A percentile compares a stretch with the other conserved stretches of the same genome.
Evolutionary conservation across 2,329 filamentous ascomycete genomes (phyloP).

Genomic region (Curvularia sp.): DNA sequence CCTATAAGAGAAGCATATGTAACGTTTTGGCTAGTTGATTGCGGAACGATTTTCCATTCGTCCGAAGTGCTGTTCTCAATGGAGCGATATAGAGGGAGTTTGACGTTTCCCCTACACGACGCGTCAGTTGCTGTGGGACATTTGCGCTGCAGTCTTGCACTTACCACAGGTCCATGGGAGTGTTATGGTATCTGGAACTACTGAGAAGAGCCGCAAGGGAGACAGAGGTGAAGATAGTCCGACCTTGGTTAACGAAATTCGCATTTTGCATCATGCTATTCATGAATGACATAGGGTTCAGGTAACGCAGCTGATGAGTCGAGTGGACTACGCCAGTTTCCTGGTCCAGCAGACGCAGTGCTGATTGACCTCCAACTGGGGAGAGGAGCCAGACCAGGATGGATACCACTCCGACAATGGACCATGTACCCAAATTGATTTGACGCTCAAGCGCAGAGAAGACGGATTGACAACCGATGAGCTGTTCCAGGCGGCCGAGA

Average conservation of each 20-base stretch:
- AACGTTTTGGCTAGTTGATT: constrained; percentile 17
- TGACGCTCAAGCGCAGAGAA: constrained; percentile 43
- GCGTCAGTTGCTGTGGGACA: no score
- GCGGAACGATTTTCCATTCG: constrained; percentile 29
- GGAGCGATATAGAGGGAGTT: constrained; percentile 33
- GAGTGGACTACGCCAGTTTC: constrained; percentile 21
- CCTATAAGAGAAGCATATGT: constrained; percentile 40
- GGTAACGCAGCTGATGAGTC: constrained; percentile 27
- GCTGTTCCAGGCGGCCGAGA: constrained; percentile 37
- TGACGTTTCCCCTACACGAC: constrained; percentile 31
- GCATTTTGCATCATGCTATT: constrained; percentile 21
- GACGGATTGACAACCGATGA: constrained; percentile 40
- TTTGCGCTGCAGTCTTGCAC: background rate
- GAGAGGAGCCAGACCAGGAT: constrained; percentile 39
- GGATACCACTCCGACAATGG: constrained; percentile 32
- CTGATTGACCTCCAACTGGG: constrained; percentile 41
- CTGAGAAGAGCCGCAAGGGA: constrained; percentile 36
- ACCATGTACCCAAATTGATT: constrained; percentile 34
- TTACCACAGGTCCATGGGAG: constrained; percentile 32
- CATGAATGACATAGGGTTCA: constrained; percentile 22
- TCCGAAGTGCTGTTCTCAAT: constrained; percentile 28
- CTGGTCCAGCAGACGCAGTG: constrained; percentile 33
- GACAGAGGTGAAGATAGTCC: constrained; percentile 30
- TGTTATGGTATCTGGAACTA: constrained; percentile 32
- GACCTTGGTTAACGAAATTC: constrained; percentile 22